Base-by-base conservation (phyloP, 2,329 filamentous ascomycete genomes). In the Aureobasidium namibiae region DNA sequence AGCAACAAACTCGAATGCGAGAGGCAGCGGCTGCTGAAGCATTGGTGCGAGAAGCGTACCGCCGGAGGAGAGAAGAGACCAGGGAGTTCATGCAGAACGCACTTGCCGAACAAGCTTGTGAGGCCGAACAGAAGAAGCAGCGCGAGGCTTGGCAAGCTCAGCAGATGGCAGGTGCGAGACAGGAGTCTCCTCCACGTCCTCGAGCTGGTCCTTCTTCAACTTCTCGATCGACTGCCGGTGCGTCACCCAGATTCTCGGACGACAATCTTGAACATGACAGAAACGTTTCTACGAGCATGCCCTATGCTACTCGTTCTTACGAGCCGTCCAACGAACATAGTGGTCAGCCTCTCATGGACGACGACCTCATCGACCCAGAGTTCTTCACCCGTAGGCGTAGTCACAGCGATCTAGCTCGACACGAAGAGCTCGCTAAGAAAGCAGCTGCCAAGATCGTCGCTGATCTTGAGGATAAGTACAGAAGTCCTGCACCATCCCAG, bases 321-420 rank as follows among this genome's bases (percentile, higher is more conserved):
- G 64, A 62, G 42, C 70, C 72, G 2, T 63, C 63, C 36, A 65
- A 66, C 16, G 68, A 70, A 46, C 68, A 71, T 23, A 67, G 67
- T 31, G 71, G 74, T 21, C 68, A 70, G 31, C 69, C 70, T 6
- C 66, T 75, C 26, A 72, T 71, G 58, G 75, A 78, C 48, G 76
- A 78, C 14, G 75, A 77, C 16, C 71, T 78, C 36, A 76, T 74
- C 63, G 72, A 78, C 44, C 75, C 72, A 0, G 68, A 76, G 38
- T 73, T 76, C 39, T 78, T 78, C 68, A 74, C 72, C 63, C 66
- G 66, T 44, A 70, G 70, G 60, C 66, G 70, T 23, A 65, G 61
- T 21, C 58, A 62, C 8, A 63, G 63, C 13, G 64, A 68, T 31
- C 50, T 65, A 10, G 63, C 49, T n/a, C 34, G 67, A 4, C 63